Conservation (phyloP, 805 yeast genomes). For the Candida parachauliodes region DNA sequence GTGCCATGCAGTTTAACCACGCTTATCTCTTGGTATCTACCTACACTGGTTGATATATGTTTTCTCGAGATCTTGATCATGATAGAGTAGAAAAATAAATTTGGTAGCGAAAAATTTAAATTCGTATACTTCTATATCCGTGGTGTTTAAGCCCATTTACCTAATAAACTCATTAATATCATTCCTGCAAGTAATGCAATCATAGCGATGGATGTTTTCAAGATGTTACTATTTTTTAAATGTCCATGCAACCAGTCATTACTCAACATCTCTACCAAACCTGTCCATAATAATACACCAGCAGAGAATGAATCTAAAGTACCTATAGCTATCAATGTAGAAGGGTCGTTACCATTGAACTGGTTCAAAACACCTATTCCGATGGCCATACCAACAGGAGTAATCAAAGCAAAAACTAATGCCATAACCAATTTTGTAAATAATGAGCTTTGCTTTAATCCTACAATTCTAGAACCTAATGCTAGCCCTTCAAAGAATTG, state of each 20-base stretch:
- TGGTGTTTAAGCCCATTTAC: conserved; percentile 31
- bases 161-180: conserved; percentile 28
- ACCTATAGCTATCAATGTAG: conserved; percentile 29
- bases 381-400: conserved; percentile 31
- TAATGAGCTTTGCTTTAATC: conserved; percentile 8
- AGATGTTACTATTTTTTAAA: conserved; percentile 14
- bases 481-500: conserved; percentile 31
- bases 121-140: no score
- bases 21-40: neutral
- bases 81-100: neutral
- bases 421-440: conserved; percentile 19
- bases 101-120: no score
- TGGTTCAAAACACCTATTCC: conserved; percentile 24
- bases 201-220: conserved; percentile 14
- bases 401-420: conserved; percentile 17
- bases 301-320: conserved; percentile 33
- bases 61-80: neutral
- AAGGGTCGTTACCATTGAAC: conserved; percentile 27
- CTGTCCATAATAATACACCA: conserved; percentile 30
- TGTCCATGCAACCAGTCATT: conserved; percentile 26
- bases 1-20: conserved; percentile 15
- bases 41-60: neutral
- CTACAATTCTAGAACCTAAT: conserved; percentile 24
- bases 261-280: conserved; percentile 28
- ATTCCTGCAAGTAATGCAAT: conserved; percentile 20